Evolutionary conservation across 306 rosid species (phyloP).

Genomic region (Purshia tridentata): DNA sequence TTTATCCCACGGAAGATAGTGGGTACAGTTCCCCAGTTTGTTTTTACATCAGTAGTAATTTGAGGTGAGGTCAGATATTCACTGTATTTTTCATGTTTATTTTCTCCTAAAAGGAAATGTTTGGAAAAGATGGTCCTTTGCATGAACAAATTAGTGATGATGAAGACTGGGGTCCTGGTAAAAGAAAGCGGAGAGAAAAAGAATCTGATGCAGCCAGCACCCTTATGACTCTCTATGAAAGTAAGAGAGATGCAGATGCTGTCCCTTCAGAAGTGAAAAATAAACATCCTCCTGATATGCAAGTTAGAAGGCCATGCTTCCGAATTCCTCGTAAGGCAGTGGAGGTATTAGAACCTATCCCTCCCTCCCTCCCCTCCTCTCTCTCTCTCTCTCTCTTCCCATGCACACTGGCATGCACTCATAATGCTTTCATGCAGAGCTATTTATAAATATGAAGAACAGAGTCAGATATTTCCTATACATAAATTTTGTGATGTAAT

Average conservation of each 20-base stretch:
- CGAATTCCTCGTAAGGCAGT: slow-evolving; percentile 73
- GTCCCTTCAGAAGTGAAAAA: slow-evolving; percentile 23
- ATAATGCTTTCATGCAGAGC: not conserved
- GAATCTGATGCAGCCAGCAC: slow-evolving; percentile 82
- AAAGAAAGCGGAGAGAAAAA: slow-evolving; percentile 68
- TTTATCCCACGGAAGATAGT: not conserved
- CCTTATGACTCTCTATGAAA: slow-evolving; percentile 76
- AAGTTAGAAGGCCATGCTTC: slow-evolving; percentile 51
- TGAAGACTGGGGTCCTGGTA: slow-evolving; percentile 92
- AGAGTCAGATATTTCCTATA: not conserved
- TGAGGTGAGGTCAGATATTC: not conserved
- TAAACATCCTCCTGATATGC: slow-evolving; percentile 27
- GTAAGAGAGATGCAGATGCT: slow-evolving; percentile 44
- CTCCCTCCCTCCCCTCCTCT: slow-evolving; percentile 11
- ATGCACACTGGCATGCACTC: not conserved
- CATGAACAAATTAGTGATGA: slow-evolving; percentile 78
- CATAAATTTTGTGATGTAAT: slow-evolving; percentile 12
- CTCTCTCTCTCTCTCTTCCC: not conserved
- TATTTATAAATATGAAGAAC: not conserved
- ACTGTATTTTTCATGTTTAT: not conserved
- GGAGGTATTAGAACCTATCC: slow-evolving; percentile 50
- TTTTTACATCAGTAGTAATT: not conserved
- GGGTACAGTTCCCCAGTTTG: not conserved
- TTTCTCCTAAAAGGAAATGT: slow-evolving; percentile 66
- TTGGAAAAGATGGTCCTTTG: slow-evolving; percentile 74